Percentiles rank a stretch among this genome's conserved stretches.
phyloP scores from a whole-genome alignment of 306 rosid genomes.

The Sophora flavescens region DNA sequence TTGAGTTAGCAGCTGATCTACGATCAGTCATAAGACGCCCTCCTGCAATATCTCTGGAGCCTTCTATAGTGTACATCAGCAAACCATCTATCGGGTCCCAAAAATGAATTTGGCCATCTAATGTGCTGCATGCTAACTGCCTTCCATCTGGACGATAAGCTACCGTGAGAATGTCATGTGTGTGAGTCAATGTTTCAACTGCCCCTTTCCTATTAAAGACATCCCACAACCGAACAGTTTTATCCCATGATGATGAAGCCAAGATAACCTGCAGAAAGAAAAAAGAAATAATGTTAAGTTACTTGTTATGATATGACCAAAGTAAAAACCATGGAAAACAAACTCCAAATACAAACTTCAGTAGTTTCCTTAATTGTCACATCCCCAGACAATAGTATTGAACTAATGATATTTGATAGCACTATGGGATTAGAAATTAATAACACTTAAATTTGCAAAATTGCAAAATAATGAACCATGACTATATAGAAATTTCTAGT shows the following conservation, averaged over 20 bases:
- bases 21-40: constrained; percentile 96
- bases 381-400: constrained; percentile 29
- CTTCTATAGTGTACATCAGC: constrained; percentile 88
- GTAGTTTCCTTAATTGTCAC: constrained; percentile 5
- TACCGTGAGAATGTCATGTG: constrained; percentile 89
- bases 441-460: constrained; percentile 15
- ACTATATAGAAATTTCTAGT: constrained; percentile 15
- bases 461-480: constrained; percentile 5
- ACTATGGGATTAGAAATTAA: constrained; percentile 20
- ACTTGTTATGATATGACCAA: background rate
- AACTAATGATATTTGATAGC: background rate
- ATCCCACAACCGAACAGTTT: constrained; percentile 92
- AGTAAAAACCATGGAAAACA: constrained; percentile 10
- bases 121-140: constrained; percentile 95
- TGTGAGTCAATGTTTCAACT: constrained; percentile 86
- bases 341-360: constrained; percentile 30
- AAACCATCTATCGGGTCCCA: constrained; percentile 96
- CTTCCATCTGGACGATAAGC: constrained; percentile 96
- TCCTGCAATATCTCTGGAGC: constrained; percentile 91
- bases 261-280: constrained; percentile 64
- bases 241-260: constrained; percentile 98
- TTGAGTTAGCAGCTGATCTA: constrained; percentile 85
- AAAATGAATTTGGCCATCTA: constrained; percentile 95
- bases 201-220: constrained; percentile 91
- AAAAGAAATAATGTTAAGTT: constrained; percentile 33